phyloP scores from a whole-genome alignment of 352 stramenopile species.

The Phytophthora aleatoria region DNA sequence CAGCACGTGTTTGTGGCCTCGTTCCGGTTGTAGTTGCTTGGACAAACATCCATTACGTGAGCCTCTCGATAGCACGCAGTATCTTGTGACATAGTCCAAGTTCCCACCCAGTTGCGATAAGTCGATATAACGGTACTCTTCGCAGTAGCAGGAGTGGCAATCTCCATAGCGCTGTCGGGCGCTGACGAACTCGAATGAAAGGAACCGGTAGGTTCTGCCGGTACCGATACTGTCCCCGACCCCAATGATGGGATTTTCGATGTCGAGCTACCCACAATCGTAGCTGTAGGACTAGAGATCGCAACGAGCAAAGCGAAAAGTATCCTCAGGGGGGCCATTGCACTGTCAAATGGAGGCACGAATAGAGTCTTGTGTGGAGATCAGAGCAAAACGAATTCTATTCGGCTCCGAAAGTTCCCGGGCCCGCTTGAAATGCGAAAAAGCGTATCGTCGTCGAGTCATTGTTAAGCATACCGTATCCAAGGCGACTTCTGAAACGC shows the following conservation, averaged over 20 bases:
- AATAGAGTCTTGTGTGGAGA: too few relatives aligned
- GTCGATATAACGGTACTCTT: constrained; percentile 29
- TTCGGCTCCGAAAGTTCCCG: too few relatives aligned
- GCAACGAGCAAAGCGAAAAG: constrained; percentile 4
- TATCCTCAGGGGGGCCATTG: constrained; percentile 17
- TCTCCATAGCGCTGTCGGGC: background rate
- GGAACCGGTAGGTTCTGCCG: background rate
- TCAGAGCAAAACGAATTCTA: too few relatives aligned
- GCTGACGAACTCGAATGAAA: background rate
- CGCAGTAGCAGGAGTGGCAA: constrained; percentile 20
- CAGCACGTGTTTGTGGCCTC: constrained; percentile 57
- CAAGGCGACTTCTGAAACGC: too few relatives aligned
- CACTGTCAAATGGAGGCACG: background rate
- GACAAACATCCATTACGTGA: constrained; percentile 42
- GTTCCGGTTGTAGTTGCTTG: constrained; percentile 46
- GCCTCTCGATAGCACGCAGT: constrained; percentile 37
- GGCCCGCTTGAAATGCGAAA: too few relatives aligned
- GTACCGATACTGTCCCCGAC: too few relatives aligned
- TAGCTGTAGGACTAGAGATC: constrained; percentile 1
- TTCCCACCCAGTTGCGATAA: constrained; percentile 47
- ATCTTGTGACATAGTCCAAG: constrained; percentile 28
- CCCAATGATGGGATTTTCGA: background rate
- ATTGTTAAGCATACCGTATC: too few relatives aligned
- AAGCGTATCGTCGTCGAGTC: too few relatives aligned
- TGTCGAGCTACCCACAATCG: background rate